Base-by-base conservation (phyloP, 257 asterid genomes). In the Nicotiana tabacum region DNA sequence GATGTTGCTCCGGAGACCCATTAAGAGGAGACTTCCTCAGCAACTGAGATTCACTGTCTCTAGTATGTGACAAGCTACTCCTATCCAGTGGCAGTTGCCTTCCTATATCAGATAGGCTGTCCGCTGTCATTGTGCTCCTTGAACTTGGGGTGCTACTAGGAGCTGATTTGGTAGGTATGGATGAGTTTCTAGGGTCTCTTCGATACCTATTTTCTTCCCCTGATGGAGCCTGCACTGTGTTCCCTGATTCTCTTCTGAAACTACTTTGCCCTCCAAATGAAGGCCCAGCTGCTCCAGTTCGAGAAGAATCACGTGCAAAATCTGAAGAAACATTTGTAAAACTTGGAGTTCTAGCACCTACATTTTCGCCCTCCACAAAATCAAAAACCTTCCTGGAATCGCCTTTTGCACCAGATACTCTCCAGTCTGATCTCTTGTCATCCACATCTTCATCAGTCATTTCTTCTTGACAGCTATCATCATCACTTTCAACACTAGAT, bases 181-280 rank as follows among this genome's bases (percentile, higher is more conserved):
- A 48, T 51, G 53, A 77, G 67, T 85, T 74, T 84, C 81, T 87
- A 10, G 89, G 89, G 62, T 86, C 88, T 74, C 85, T 86, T 32
- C 84, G 86, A 66, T 66, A 81, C 83, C 78, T 81, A 66, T 66
- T 81, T 81, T 81, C 83, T 81, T 24, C 77, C 67, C 51, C 79
- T 33, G 24, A 15, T 0, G 78, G 33, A 66, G 24, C 24, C 51
- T 27, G 77, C 30, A 29, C 51, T 0, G 62, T 80, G 72, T 87
- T 78, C 83, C 81, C 87, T 29, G 88, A 86, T 64, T 86, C 88
- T 81, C 84, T 85, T 39, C 88, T 87, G 83, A 88, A 90, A 82
- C 96, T 85, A 72, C 91, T 90, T 35, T 66, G 87, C 80, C 48
- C 74, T 64, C 68, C 30, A 15, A 90, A 61, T 72, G 37, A 79